A percentile compares a stretch with the other conserved stretches of the same genome.
phyloP scores from a whole-genome alignment of 2,329 filamentous ascomycete genomes.

The Scedosporium aurantiacum region DNA sequence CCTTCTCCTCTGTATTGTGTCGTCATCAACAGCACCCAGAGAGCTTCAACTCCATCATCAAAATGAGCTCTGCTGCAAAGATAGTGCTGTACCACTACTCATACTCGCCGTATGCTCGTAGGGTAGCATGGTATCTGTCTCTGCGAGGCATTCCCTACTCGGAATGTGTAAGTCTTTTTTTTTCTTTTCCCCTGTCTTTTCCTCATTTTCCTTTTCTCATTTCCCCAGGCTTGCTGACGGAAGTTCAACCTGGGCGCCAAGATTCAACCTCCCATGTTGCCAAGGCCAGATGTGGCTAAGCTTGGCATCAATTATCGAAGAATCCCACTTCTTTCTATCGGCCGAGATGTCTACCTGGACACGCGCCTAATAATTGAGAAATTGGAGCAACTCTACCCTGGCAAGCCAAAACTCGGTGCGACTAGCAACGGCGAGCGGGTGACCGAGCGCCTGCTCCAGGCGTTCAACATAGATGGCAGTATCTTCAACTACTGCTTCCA shows the following conservation, averaged over 20 bases:
- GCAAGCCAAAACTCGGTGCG: constrained; percentile 25
- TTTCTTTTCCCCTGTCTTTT: background rate
- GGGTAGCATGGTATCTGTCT: constrained; percentile 56
- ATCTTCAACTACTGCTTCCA: constrained; percentile 42
- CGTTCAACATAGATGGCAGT: constrained; percentile 42
- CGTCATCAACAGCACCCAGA: background rate
- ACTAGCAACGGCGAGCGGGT: constrained; percentile 28
- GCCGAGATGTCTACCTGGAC: constrained; percentile 58
- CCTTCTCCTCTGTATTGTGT: background rate
- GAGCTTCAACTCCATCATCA: background rate
- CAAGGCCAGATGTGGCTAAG: constrained; percentile 50
- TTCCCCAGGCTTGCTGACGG: background rate
- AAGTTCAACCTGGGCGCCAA: constrained; percentile 16
- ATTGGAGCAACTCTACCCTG: constrained; percentile 46
- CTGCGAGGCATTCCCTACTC: constrained; percentile 54
- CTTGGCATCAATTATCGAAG: constrained; percentile 58
- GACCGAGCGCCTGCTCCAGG: constrained; percentile 43
- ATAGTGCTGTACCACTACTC: constrained; percentile 56
- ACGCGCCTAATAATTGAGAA: constrained; percentile 56
- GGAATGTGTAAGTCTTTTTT: constrained; percentile 48
- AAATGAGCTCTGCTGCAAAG: background rate
- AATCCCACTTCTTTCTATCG: constrained; percentile 57
- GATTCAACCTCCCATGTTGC: constrained; percentile 56
- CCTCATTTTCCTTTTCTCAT: background rate
- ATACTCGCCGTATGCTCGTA: constrained; percentile 52